Evolutionary conservation across 1,284 basidiomycete genomes (phyloP).

Genomic region (Cryptococcus deneoformans): DNA sequence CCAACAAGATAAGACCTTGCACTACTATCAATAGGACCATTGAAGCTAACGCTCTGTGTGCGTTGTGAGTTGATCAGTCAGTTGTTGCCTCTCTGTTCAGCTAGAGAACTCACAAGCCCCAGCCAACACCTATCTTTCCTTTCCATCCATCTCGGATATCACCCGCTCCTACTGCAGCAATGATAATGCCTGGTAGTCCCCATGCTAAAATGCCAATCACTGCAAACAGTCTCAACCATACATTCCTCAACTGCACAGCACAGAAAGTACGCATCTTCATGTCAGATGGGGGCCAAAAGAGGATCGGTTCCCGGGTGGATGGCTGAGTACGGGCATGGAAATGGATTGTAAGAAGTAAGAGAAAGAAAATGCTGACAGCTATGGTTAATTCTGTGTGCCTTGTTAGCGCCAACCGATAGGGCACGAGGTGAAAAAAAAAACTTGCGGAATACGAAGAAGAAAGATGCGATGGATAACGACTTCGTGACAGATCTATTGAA

Average conservation of each 20-base stretch:
- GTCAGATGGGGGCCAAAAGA: background rate
- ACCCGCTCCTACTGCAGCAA: background rate
- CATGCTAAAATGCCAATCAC: slow-evolving; percentile 1
- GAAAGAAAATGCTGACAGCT: background rate
- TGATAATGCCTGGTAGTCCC: slow-evolving; percentile 4
- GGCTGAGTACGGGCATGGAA: slow-evolving; percentile 5
- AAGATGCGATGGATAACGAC: slow-evolving; percentile 8
- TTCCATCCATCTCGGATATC: background rate
- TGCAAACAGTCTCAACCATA: background rate
- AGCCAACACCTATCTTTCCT: slow-evolving; percentile 1
- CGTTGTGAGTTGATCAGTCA: background rate
- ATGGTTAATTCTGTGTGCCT: background rate
- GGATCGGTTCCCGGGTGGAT: background rate
- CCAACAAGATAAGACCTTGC: slow-evolving; percentile 1
- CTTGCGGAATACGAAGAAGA: slow-evolving; percentile 9
- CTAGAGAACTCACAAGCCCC: slow-evolving; percentile 2
- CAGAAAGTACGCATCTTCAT: background rate
- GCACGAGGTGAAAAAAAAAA: too few species aligned
- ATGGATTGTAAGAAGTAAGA: slow-evolving; percentile 1
- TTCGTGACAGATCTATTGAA: background rate
- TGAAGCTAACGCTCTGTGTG: slow-evolving; percentile 1
- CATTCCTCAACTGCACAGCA: slow-evolving; percentile 2
- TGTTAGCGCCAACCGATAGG: background rate
- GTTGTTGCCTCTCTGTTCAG: background rate
- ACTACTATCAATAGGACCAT: background rate